These are phyloP conservation scores for Royoungia palumana DNA, from an alignment of 768 basidiomycete genomes.

Conservation along the genomic window DNA sequence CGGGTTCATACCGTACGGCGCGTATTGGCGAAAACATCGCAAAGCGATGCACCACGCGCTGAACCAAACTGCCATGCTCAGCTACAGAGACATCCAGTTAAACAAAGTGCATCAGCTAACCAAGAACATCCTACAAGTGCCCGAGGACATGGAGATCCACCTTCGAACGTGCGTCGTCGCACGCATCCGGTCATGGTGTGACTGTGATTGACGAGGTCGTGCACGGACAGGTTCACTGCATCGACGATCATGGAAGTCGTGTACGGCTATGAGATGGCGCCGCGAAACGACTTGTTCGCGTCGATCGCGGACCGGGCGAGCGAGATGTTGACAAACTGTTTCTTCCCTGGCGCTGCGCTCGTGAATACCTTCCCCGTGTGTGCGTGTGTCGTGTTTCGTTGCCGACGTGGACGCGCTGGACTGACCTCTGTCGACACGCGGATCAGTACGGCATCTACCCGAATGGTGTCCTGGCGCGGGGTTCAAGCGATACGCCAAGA, in stretches of 20 bases:
- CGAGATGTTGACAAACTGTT: slow-evolving; percentile 24
- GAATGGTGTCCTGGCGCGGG: slow-evolving; percentile 31
- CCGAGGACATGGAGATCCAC: slow-evolving; percentile 27
- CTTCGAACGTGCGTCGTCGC: slow-evolving; percentile 13
- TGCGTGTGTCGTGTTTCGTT: slow-evolving; percentile 6
- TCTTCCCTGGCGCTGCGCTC: slow-evolving; percentile 30
- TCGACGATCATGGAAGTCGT: slow-evolving; percentile 32
- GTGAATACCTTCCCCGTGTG: slow-evolving; percentile 32
- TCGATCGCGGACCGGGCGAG: slow-evolving; percentile 31
- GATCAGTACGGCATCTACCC: slow-evolving; percentile 25
- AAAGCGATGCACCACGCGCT: slow-evolving; percentile 38
- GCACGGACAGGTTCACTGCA: slow-evolving; percentile 22
- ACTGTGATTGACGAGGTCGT: no score
- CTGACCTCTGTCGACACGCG: no score
- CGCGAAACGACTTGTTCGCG: slow-evolving; percentile 31
- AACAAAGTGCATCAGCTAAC: slow-evolving; percentile 32
- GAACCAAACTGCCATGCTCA: slow-evolving; percentile 26
- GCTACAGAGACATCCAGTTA: slow-evolving; percentile 33
- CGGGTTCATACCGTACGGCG: slow-evolving; percentile 34
- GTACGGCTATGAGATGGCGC: slow-evolving; percentile 35
- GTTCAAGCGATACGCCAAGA: slow-evolving; percentile 24
- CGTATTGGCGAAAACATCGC: slow-evolving; percentile 37
- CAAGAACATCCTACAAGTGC: slow-evolving; percentile 24
- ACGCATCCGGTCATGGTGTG: no score
- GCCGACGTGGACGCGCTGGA: neutral